Conservation (phyloP, 768 basidiomycete genomes). For the Leccinum ochraceum region DNA sequence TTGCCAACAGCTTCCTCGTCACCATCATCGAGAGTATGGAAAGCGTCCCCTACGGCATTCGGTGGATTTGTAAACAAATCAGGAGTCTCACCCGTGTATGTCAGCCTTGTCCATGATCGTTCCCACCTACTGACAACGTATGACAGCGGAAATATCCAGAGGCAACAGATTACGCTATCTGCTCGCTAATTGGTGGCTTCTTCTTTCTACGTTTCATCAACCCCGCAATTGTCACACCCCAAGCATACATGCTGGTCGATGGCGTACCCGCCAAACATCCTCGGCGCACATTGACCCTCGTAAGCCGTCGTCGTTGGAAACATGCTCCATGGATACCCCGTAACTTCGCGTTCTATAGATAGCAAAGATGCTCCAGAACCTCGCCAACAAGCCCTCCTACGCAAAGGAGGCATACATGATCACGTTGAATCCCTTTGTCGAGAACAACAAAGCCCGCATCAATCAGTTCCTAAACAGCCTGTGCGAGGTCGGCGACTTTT, state of each 20-base stretch:
- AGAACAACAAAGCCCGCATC: slow-evolving; percentile 97
- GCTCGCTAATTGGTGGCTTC: slow-evolving; percentile 98
- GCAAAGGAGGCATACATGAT: slow-evolving; percentile 99
- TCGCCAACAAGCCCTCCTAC: slow-evolving; percentile 98
- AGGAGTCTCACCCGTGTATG: slow-evolving; percentile 90
- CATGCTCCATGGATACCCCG: neutral
- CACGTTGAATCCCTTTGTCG: slow-evolving; percentile 96
- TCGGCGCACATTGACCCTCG: slow-evolving; percentile 90
- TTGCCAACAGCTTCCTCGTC: slow-evolving; percentile 94
- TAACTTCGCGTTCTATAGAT: slow-evolving; percentile 54
- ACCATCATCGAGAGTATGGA: slow-evolving; percentile 99
- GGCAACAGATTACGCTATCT: slow-evolving; percentile 97
- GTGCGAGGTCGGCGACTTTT: slow-evolving; percentile 99
- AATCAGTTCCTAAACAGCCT: slow-evolving; percentile 96
- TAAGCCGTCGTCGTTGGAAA: slow-evolving; percentile 28
- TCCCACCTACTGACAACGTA: slow-evolving; percentile 12
- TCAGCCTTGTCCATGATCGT: slow-evolving; percentile 8
- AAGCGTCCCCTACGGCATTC: slow-evolving; percentile 97
- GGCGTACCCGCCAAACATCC: slow-evolving; percentile 98
- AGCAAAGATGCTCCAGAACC: slow-evolving; percentile 99
- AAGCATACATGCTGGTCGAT: slow-evolving; percentile 99
- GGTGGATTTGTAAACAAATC: slow-evolving; percentile 99
- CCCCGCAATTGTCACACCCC: slow-evolving; percentile 97
- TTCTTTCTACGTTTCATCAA: slow-evolving; percentile 99
- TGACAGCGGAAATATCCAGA: slow-evolving; percentile 96